These are phyloP conservation scores for Polyrhizophydium stewartii DNA, from an alignment of 371 early-diverging fungal species.

Conservation along the genomic window DNA sequence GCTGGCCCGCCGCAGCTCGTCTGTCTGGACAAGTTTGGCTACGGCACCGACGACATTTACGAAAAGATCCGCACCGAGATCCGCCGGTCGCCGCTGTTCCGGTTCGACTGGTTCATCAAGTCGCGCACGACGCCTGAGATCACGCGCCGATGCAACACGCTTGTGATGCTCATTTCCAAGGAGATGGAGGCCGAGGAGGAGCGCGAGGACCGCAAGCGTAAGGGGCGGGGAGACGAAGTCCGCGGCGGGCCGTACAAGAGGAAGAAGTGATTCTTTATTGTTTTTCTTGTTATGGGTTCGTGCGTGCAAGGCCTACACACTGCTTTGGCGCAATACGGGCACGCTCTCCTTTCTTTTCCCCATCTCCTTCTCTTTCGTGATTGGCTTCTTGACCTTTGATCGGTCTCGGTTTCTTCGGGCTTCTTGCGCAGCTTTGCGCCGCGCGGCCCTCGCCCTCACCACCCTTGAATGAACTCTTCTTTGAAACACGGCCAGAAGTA, in stretches of 20 bases:
- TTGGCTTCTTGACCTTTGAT: too few species aligned
- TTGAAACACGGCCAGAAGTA: too few species aligned
- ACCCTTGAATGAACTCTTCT: too few species aligned
- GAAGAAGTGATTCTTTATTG: conserved; percentile 1
- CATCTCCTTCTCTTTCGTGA: too few species aligned
- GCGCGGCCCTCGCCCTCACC: too few species aligned
- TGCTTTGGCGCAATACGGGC: too few species aligned
- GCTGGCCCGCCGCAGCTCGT: conserved; percentile 64
- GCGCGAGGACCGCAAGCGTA: conserved; percentile 5
- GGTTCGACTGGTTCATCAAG: conserved; percentile 97
- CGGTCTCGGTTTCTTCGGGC: too few species aligned
- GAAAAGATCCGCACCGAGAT: conserved; percentile 86
- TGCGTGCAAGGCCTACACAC: too few species aligned
- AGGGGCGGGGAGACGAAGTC: conserved; percentile 3
- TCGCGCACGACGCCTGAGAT: conserved; percentile 71
- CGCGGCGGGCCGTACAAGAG: conserved; percentile 3
- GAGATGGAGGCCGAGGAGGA: conserved; percentile 25
- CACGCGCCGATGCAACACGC: conserved; percentile 29
- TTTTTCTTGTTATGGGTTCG: too few species aligned
- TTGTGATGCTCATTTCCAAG: conserved; percentile 31
- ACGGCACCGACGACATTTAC: conserved; percentile 86
- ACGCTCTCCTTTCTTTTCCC: too few species aligned
- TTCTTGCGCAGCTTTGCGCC: too few species aligned
- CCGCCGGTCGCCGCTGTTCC: conserved; percentile 75
- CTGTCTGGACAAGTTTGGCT: conserved; percentile 82